phyloP scores from a whole-genome alignment of 495 filamentous ascomycete genomes.

The Cercophora sp. region DNA sequence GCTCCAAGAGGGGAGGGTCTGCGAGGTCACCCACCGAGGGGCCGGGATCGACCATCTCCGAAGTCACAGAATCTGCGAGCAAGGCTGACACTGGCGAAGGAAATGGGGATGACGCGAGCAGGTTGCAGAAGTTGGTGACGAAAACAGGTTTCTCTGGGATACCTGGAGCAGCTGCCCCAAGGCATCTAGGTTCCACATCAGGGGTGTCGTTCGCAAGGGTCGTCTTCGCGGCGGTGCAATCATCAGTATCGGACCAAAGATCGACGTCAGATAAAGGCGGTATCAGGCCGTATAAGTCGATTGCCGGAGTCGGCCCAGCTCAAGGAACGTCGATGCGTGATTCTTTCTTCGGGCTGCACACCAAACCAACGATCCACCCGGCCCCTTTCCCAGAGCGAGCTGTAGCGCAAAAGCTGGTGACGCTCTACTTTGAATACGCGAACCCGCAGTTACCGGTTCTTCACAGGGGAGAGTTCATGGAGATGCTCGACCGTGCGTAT shows the following conservation, averaged over 20 bases:
- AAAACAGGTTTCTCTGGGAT: conserved; percentile 75
- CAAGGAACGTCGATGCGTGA: conserved; percentile 78
- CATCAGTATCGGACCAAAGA: conserved; percentile 68
- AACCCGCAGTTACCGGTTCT: conserved; percentile 94
- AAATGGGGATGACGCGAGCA: conserved; percentile 29
- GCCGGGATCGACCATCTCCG: conserved; percentile 16
- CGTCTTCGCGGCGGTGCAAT: conserved; percentile 91
- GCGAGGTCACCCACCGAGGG: conserved; percentile 42
- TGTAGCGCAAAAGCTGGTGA: conserved; percentile 65
- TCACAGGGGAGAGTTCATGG: conserved; percentile 81
- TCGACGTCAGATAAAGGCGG: conserved; percentile 50
- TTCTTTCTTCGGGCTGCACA: conserved; percentile 91
- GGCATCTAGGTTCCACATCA: conserved; percentile 79
- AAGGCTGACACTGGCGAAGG: conserved; percentile 43
- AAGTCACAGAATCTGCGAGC: conserved; percentile 22
- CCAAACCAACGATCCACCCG: conserved; percentile 77
- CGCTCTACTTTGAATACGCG: conserved; percentile 90
- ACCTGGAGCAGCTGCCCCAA: conserved; percentile 69
- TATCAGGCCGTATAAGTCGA: conserved; percentile 39
- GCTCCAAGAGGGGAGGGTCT: conserved; percentile 47
- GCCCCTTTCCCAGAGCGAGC: conserved; percentile 78
- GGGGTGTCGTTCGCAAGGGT: conserved; percentile 94
- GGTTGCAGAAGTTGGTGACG: conserved; percentile 57
- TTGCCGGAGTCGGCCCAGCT: conserved; percentile 30
- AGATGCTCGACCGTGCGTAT: conserved; percentile 77